Evolutionary conservation across 2,329 filamentous ascomycete species (phyloP).

Genomic region (Aspergillus jensenii): DNA sequence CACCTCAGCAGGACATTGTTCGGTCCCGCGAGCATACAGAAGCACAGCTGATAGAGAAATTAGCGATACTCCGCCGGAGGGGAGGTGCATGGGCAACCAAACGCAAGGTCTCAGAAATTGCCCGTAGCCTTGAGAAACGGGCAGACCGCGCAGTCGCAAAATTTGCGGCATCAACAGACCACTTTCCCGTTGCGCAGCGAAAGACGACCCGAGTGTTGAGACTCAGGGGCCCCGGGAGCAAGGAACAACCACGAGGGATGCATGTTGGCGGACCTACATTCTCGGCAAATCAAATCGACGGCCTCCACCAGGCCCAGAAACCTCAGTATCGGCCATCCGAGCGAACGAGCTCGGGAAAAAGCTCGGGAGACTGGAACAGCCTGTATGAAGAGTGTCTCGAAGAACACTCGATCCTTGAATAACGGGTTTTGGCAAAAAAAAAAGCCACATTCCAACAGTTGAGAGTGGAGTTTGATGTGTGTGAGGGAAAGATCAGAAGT

Average conservation of each 20-base stretch:
- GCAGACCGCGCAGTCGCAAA: constrained; percentile 6
- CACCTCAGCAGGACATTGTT: neutral
- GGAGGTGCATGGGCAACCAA: constrained; percentile 14
- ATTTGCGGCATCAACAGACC: constrained; percentile 4
- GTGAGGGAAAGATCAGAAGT: neutral
- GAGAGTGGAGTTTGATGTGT: neutral
- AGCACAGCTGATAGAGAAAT: constrained; percentile 8
- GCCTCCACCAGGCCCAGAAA: neutral
- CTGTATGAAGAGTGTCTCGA: constrained; percentile 27
- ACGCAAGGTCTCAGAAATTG: constrained; percentile 13
- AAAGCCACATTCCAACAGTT: neutral
- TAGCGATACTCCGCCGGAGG: constrained; percentile 13
- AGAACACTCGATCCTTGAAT: constrained; percentile 25
- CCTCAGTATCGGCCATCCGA: neutral
- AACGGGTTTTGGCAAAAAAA: neutral
- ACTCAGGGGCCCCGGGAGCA: constrained; percentile 5
- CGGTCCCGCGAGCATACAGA: neutral
- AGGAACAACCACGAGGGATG: neutral
- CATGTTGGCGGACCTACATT: neutral
- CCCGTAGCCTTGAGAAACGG: constrained; percentile 14
- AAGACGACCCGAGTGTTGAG: constrained; percentile 13
- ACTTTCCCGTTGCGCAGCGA: constrained; percentile 12
- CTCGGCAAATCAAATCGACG: neutral
- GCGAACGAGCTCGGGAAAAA: constrained; percentile 18
- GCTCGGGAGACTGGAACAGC: constrained; percentile 22